phyloP scores from a whole-genome alignment of 2,329 filamentous ascomycete species.

The Thelonectria olida region DNA sequence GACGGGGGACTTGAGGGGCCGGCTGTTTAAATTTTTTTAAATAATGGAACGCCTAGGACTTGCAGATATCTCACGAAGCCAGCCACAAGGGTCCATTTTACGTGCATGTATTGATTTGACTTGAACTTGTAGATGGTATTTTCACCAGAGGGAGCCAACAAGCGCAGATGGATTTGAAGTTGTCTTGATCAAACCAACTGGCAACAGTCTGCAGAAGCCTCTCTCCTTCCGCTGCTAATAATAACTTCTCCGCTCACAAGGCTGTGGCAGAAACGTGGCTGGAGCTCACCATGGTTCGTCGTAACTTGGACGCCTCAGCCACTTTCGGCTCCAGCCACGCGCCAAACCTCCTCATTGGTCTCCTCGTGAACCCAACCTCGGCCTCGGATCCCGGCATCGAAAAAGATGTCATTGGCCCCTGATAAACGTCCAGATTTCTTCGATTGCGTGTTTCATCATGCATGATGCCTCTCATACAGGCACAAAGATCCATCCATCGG shows the following conservation, averaged over 20 bases:
- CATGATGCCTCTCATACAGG: not conserved
- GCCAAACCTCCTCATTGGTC: not conserved
- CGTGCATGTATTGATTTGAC: too few species aligned
- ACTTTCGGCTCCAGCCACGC: constrained; percentile 1
- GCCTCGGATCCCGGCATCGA: constrained; percentile 17
- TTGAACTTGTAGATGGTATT: too few species aligned
- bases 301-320: not conserved
- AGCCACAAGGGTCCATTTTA: not conserved
- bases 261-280: not conserved
- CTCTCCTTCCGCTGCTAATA: not conserved
- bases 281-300: not conserved
- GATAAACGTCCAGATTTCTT: not conserved
- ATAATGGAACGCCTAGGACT: not conserved
- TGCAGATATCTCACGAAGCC: not conserved
- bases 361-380: constrained; percentile 5
- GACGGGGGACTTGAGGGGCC: too few species aligned
- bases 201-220: not conserved
- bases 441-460: not conserved
- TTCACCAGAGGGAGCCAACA: too few species aligned
- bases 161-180: too few species aligned
- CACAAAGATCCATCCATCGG: not conserved
- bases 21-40: not conserved
- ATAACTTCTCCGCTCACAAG: not conserved
- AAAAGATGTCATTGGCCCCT: not conserved
- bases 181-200: not conserved